Base-by-base conservation (phyloP, 371 early-diverging fungal genomes). In the Mucor plumbeus region DNA sequence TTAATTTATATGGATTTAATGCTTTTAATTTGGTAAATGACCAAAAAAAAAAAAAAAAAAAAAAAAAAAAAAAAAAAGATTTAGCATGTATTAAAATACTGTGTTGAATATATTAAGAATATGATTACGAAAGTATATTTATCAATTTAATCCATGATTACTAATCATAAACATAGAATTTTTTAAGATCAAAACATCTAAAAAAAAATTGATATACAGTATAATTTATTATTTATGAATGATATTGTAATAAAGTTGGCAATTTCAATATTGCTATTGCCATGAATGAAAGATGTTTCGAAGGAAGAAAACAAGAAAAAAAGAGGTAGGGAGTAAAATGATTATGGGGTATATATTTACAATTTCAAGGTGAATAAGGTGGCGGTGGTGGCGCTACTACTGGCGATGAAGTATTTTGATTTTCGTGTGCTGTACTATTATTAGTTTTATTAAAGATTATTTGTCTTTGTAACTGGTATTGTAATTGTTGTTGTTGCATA, bases 401-500 rank as follows among this genome's bases (percentile, higher is more conserved):
- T 10, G 14, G 34, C 17, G 11, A 14, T 57, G 31, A 31, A 21
- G 8, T 14, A 38, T 44, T 21, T 21, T 13, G 31, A 13, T 53
- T 53, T 5, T 26, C 11, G 31, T 53, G 53, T 5, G 53, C 11
- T 53, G 21, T 13, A 11, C 26, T 53, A 31, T 14, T 53, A 31
- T 53, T 53, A 3, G 31, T 14, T 53, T 53, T 53, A 53, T 53
- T 26, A 53, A 53, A 53, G 13, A 53, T 31, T 8, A 59, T 33
- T 38, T 70, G 70, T 26, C 65, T 35, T 33, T 69, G 70, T 36
- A 70, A 57, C 26, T 70, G 59, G 26, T 48, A 47, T n/a, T 65
- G 65, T 35, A 70, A 44, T 53, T 61, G 56, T 14, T 70, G 70
- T 17, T 70, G 70, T 40, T 70, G 70, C 63, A 60, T 70, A 58